Evolutionary conservation across 192 early-diverging fungal genomes (phyloP).

Genomic region (Chytriomyces confervae): DNA sequence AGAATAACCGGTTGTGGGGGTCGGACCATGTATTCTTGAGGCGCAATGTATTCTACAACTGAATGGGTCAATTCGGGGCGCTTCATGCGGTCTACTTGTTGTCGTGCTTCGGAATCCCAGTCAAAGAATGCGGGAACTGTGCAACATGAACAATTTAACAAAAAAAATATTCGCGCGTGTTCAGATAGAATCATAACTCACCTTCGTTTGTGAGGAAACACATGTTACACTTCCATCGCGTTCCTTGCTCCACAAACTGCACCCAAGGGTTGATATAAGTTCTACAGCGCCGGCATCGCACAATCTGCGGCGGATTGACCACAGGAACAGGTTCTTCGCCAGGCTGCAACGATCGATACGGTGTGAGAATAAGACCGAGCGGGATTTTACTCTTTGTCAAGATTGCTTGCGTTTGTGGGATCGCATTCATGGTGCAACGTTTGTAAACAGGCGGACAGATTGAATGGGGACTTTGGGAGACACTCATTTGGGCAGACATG

Average conservation of each 20-base stretch:
- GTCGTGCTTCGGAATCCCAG: constrained; percentile 73
- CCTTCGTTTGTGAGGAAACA: constrained; percentile 93
- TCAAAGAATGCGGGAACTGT: constrained; percentile 61
- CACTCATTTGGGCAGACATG: constrained; percentile 42
- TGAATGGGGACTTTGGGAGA: constrained; percentile 54
- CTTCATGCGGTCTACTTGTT: constrained; percentile 82
- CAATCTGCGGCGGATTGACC: constrained; percentile 86
- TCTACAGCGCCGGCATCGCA: constrained; percentile 91
- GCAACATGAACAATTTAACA: not conserved
- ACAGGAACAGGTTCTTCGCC: constrained; percentile 85
- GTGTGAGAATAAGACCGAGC: constrained; percentile 89
- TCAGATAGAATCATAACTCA: constrained; percentile 34
- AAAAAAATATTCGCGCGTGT: not conserved
- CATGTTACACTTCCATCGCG: constrained; percentile 96
- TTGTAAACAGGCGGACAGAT: constrained; percentile 83
- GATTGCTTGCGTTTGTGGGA: constrained; percentile 82
- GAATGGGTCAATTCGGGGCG: constrained; percentile 88
- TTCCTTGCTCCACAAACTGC: constrained; percentile 92
- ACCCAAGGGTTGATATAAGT: constrained; percentile 98
- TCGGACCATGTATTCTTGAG: constrained; percentile 96
- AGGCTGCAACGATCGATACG: constrained; percentile 74
- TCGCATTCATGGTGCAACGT: constrained; percentile 86
- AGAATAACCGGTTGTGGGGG: constrained; percentile 95
- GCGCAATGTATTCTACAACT: constrained; percentile 94
- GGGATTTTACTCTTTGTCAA: constrained; percentile 89